These are phyloP conservation scores for Proliferodiscus dingleyae DNA, from an alignment of 2,329 filamentous ascomycete genomes.

Conservation along the genomic window DNA sequence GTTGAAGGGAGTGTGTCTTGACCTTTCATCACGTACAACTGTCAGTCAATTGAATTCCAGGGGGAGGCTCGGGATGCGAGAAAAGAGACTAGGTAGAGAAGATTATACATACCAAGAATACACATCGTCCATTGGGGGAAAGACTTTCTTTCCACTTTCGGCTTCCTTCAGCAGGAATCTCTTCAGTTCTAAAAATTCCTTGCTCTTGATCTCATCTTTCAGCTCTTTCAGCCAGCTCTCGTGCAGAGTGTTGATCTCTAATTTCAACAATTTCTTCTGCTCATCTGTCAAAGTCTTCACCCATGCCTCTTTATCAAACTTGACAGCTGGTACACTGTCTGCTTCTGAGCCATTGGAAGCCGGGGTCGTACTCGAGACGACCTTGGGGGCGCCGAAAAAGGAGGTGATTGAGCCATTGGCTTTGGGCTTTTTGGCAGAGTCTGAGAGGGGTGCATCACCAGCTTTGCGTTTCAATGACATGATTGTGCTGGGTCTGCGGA, in stretches of 20 bases:
- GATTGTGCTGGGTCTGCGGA: slow-evolving; percentile 10
- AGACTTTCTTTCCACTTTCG: slow-evolving; percentile 69
- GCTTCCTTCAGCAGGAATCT: slow-evolving; percentile 78
- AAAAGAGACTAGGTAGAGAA: background rate
- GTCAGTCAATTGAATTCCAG: too few species aligned
- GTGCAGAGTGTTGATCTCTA: slow-evolving; percentile 90
- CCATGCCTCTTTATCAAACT: slow-evolving; percentile 90
- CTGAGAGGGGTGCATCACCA: slow-evolving; percentile 36
- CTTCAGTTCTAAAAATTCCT: slow-evolving; percentile 84
- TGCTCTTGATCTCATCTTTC: slow-evolving; percentile 76
- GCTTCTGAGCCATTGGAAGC: slow-evolving; percentile 37
- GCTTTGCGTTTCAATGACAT: slow-evolving; percentile 62
- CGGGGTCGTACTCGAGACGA: slow-evolving; percentile 1
- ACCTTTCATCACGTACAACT: slow-evolving; percentile 64
- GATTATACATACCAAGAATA: slow-evolving; percentile 73
- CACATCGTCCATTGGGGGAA: slow-evolving; percentile 81
- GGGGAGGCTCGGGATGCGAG: too few species aligned
- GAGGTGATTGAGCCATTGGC: slow-evolving; percentile 76
- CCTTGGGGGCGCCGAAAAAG: slow-evolving; percentile 69
- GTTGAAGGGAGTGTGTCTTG: slow-evolving; percentile 82
- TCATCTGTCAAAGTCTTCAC: slow-evolving; percentile 72
- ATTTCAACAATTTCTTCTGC: slow-evolving; percentile 72
- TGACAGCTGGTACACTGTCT: slow-evolving; percentile 32
- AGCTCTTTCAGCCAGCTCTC: slow-evolving; percentile 87
- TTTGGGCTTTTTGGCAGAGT: slow-evolving; percentile 64